phyloP scores from a whole-genome alignment of 768 basidiomycete species.

The Clitopilus passeckerianus region DNA sequence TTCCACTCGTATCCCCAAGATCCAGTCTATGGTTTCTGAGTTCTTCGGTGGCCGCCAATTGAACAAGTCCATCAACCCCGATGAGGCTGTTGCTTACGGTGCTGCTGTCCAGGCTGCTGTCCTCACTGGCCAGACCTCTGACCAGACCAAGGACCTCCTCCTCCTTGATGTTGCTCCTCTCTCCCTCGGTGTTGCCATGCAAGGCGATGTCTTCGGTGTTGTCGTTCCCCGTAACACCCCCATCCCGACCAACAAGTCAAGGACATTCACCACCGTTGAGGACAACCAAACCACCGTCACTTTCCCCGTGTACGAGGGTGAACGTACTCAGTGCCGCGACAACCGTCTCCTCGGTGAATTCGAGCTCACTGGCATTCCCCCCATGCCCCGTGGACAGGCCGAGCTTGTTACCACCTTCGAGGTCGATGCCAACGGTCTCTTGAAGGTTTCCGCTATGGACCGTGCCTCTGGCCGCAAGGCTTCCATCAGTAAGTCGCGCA shows the following conservation, averaged over 20 bases:
- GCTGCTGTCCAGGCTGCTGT: conserved; percentile 99
- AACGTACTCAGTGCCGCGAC: conserved; percentile 99
- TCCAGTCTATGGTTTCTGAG: conserved; percentile 96
- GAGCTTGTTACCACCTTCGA: conserved; percentile 99
- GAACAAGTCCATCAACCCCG: conserved; percentile 99
- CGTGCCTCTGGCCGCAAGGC: conserved; percentile 99
- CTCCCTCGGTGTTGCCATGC: conserved; percentile 99
- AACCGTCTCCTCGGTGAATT: conserved; percentile 99
- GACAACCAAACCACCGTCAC: conserved; percentile 99
- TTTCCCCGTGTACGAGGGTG: conserved; percentile 99
- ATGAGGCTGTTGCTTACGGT: conserved; percentile 99
- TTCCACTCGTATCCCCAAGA: conserved; percentile 99
- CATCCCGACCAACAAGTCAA: conserved; percentile 98
- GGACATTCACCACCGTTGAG: conserved; percentile 99
- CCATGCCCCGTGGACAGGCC: conserved; percentile 99
- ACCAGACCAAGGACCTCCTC: conserved; percentile 97
- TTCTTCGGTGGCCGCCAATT: conserved; percentile 97
- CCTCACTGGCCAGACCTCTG: conserved; percentile 96
- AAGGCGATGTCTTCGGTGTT: conserved; percentile 99
- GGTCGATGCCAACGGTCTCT: conserved; percentile 97
- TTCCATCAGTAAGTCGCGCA: conserved; percentile 72
- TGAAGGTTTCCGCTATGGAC: conserved; percentile 98
- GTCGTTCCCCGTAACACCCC: conserved; percentile 99
- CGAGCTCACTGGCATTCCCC: conserved; percentile 97
- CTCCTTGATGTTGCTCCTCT: conserved; percentile 98